Evolutionary conservation across 345 rosid species (phyloP).

Genomic region (Pugionium dolabratum): DNA sequence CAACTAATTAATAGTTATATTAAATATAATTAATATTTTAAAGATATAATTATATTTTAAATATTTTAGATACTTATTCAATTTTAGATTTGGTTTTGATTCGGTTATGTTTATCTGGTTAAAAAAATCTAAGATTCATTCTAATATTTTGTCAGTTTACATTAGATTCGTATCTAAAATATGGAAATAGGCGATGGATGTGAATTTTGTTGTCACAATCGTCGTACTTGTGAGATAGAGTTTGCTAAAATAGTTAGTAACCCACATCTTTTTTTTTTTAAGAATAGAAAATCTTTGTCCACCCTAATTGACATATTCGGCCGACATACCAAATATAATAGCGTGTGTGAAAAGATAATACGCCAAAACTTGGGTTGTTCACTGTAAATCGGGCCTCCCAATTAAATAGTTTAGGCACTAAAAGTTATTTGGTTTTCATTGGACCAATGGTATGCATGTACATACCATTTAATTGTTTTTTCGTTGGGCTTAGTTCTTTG

Average conservation of each 20-base stretch:
- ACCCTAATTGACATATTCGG: slow-evolving; percentile 10
- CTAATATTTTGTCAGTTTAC: not conserved
- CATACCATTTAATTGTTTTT: not conserved
- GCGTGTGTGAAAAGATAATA: slow-evolving; percentile 6
- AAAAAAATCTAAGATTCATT: not conserved
- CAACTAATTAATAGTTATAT: no score
- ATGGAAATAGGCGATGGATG: not conserved
- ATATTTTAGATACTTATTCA: no score
- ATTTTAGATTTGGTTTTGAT: no score
- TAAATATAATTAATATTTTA: no score
- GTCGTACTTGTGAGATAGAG: not conserved
- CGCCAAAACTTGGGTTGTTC: not conserved
- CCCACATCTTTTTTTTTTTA: not conserved
- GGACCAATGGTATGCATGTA: not conserved
- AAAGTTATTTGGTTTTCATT: not conserved
- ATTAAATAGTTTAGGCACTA: not conserved
- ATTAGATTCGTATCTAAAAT: not conserved
- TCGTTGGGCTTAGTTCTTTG: slow-evolving; percentile 16
- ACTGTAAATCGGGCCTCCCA: not conserved
- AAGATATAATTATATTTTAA: no score
- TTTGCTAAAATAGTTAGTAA: not conserved
- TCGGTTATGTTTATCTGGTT: no score
- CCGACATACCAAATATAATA: slow-evolving; percentile 13
- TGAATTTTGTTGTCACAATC: not conserved
- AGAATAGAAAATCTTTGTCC: not conserved